Evolutionary conservation across 768 basidiomycete species (phyloP), one percentile per base, ranked within the genome.

Genomic region (Mycena haematopus): DNA sequence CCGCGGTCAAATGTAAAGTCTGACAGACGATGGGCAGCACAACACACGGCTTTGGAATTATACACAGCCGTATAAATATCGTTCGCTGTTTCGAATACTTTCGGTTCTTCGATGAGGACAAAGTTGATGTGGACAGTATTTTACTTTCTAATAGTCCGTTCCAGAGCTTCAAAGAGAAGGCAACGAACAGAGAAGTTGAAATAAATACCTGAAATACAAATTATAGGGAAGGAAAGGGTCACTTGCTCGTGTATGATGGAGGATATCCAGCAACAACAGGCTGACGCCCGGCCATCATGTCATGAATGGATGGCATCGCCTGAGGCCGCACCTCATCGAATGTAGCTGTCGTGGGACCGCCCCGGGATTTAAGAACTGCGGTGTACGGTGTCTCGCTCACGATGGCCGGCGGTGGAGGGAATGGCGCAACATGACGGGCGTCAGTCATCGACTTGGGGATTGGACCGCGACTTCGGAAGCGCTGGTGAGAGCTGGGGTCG

Each of bases 361-460:
- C 29, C 4, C 29, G 29, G 6, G 29, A 31, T 31, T 36, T 36
- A 4, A 36, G 6, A 15, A 35, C 21, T 29, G 62, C 2, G 50
- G n/a, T 47, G 36, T 53, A 15, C 21, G 15, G 3, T 9, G 45
- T 31, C 17, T 58, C 57, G 49, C 46, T 40, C 52, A 59, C 1
- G 62, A 58, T 31, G 50, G 49, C 52, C 45, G 46, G 15, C 9
- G 63, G 36, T 2, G 63, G 10, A 21, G 40, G 46, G 10, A 47
- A 25, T 0, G 52, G 40, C 17, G 31, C 58, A 21, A 47, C 42
- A 14, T 52, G 57, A 31, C 44, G 22, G n/a, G 58, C 46, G 51
- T 66, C 62, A 19, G 38, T 57, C 65, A 66, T 66, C 19, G 54
- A 36, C 40, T 61, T 67, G 21, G 62, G 62, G 22, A 56, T 46